Base-by-base conservation (phyloP, 2,329 filamentous ascomycete species). In the Apiospora kogelbergensis region DNA sequence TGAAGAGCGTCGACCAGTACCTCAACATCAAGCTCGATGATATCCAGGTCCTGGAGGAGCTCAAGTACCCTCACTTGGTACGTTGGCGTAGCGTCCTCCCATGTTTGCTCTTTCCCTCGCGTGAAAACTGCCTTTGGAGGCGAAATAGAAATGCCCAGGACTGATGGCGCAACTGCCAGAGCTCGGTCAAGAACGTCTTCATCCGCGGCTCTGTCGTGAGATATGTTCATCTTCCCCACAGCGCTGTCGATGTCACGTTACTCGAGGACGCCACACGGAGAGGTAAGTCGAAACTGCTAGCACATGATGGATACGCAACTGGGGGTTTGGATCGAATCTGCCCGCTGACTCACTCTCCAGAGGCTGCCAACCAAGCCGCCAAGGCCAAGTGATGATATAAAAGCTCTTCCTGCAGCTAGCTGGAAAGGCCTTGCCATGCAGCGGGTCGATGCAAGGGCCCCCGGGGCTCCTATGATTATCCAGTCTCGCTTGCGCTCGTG, bases 1-100 rank as follows among this genome's bases (percentile, higher is more conserved):
- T 99, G 74, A 99, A 98, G 86, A 97, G 93, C 78, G 95, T 99
- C 74, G 96, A 99, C 80, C 96, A 98, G 84, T 99, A 97, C 83
- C 89, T 99, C 78, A 99, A 99, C 84, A 98, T 99, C 84, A 98
- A 98, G 86, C 89, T 99, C 66, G 96, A 99, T 78, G 94, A 98
- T 78, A 97, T 98, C 71, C 88, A 91, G 72, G 95, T 98, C 41
- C 88, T 97, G 33, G 95, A 99, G 74, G 94, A 98, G 83, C 84
- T 96, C 78, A 94, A 95, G 82, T 98, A 98, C 80, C 96, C 96
- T 66, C 96, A 99, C 81, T 83, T 99, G 81, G 93, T 95, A 77
- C 67, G 85, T 78, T 9, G 30, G 7, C 17, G 7, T 33, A 20
- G 10, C 41, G 24, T 17, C 44, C 44, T 24, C 24, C 33, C 53